A percentile compares a stretch with the other conserved stretches of the same genome.
Conservation (phyloP, 768 basidiomycete species). For the Lactarius akahatsu region DNA sequence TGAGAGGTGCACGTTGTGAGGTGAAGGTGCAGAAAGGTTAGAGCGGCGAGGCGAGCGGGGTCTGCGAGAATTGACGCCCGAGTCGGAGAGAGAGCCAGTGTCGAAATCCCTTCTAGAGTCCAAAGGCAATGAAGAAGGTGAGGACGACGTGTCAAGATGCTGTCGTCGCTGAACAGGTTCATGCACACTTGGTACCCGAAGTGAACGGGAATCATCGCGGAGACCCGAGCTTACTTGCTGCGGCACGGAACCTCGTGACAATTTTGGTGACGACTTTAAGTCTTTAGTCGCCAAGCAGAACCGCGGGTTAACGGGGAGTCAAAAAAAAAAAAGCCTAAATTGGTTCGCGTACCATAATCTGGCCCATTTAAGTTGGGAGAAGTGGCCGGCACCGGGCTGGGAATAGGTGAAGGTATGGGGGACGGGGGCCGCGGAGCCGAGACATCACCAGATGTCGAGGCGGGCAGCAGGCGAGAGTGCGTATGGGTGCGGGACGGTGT, state of each 20-base stretch:
- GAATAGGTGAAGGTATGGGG: neutral
- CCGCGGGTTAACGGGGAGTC: neutral
- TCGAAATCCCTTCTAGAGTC: conserved; percentile 10
- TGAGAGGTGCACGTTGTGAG: conserved; percentile 1
- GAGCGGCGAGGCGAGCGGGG: conserved; percentile 3
- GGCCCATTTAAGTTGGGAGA: neutral
- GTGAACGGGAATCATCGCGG: neutral
- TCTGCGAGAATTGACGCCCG: conserved; percentile 13
- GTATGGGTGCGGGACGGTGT: conserved; percentile 7
- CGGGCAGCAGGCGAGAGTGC: neutral
- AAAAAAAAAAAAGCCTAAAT: neutral
- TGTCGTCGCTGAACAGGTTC: neutral
- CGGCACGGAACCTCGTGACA: neutral
- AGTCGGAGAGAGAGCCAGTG: conserved; percentile 25
- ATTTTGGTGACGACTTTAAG: conserved; percentile 4
- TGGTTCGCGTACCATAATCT: conserved; percentile 10
- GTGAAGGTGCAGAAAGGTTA: neutral
- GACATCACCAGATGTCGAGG: conserved; percentile 1
- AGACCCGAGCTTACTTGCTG: neutral
- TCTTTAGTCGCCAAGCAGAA: conserved; percentile 6
- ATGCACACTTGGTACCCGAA: neutral
- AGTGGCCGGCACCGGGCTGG: neutral
- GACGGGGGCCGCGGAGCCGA: neutral
- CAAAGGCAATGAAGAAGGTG: conserved; percentile 3
- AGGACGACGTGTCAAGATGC: neutral